phyloP scores from a whole-genome alignment of 2,329 filamentous ascomycete species.

The Diaporthe longicolla region DNA sequence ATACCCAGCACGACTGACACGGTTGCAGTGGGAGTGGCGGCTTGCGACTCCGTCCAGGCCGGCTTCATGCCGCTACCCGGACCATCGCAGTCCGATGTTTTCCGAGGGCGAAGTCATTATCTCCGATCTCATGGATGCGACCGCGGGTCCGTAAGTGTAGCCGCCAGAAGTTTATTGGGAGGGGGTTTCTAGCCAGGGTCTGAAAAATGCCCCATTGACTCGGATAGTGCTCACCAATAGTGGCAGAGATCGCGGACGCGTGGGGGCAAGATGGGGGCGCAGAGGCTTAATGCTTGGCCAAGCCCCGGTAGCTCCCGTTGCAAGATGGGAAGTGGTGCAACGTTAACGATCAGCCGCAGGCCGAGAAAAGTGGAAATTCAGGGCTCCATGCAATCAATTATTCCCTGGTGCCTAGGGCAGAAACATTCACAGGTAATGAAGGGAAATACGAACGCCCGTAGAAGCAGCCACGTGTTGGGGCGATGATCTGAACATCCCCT shows the following conservation, averaged over 20 bases:
- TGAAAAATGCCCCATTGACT: background rate
- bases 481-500: no score
- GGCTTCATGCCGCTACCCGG: background rate
- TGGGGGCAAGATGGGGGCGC: background rate
- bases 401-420: no score
- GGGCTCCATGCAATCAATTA: no score
- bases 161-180: no score
- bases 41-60: no score
- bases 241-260: background rate
- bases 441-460: no score
- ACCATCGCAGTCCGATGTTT: background rate
- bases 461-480: no score
- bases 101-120: background rate
- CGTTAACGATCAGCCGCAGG: no score
- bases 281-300: background rate
- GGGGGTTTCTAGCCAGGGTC: background rate
- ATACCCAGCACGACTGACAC: background rate
- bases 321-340: no score
- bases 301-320: slow-evolving; percentile 19
- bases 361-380: no score
- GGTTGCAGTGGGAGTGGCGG: background rate
- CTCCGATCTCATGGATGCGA: background rate
- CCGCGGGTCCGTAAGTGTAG: background rate
- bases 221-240: background rate
- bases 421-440: no score